Conservation (phyloP, 495 filamentous ascomycete genomes). For the Aspergillus coremiiformis region DNA sequence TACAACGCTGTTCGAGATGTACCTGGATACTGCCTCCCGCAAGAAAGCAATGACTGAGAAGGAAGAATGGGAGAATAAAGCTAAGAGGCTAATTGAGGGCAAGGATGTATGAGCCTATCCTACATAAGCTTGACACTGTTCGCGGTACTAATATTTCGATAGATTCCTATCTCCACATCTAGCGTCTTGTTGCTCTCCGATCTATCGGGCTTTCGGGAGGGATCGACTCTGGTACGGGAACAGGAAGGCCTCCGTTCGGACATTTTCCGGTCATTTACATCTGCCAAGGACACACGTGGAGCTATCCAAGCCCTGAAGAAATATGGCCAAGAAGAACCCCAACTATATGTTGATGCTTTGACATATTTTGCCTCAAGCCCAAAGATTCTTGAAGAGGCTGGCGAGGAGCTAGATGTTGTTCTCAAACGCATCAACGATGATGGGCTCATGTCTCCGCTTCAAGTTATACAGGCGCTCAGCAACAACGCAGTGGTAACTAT, state of each 20-base stretch:
- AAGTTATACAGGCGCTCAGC: conserved; percentile 90
- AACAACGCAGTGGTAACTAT: conserved; percentile 85
- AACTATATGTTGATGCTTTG: conserved; percentile 86
- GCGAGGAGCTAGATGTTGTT: conserved; percentile 69
- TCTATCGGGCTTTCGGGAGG: conserved; percentile 81
- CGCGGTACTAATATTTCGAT: conserved; percentile 14
- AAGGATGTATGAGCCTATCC: conserved; percentile 47
- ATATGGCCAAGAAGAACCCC: conserved; percentile 87
- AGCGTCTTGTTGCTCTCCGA: conserved; percentile 90
- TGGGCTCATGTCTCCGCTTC: conserved; percentile 88
- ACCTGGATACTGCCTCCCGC: conserved; percentile 77
- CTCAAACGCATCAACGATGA: conserved; percentile 82
- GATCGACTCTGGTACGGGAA: conserved; percentile 86
- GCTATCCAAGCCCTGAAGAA: conserved; percentile 82
- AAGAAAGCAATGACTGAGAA: conserved; percentile 58
- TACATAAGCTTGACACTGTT: neutral
- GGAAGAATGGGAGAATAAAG: conserved; percentile 81
- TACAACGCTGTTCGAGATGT: conserved; percentile 97
- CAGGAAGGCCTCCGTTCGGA: conserved; percentile 88
- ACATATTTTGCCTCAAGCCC: conserved; percentile 88
- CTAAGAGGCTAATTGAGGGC: conserved; percentile 71
- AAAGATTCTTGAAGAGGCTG: conserved; percentile 75
- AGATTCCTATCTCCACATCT: conserved; percentile 85
- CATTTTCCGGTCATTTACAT: conserved; percentile 94
- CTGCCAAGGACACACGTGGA: conserved; percentile 83